Percentiles rank a stretch among this genome's conserved stretches.
Evolutionary conservation across 768 basidiomycete species (phyloP).

Genomic region (Gloeophyllum trabeum): DNA sequence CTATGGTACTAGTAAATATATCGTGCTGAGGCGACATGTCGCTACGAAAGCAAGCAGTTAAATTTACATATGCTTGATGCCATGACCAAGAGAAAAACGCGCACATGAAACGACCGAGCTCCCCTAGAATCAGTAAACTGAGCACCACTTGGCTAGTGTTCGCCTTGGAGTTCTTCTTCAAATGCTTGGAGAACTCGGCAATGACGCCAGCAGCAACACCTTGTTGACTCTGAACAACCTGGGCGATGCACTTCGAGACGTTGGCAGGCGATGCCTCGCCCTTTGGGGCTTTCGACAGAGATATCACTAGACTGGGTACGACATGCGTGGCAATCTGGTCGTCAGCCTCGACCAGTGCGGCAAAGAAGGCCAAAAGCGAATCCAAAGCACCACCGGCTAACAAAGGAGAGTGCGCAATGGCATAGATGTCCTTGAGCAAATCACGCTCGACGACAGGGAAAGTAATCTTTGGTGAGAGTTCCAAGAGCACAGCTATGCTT

Average conservation of each 20-base stretch:
- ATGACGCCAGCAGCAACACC: slow-evolving; percentile 74
- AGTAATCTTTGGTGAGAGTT: slow-evolving; percentile 50
- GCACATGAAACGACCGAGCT: slow-evolving; percentile 86
- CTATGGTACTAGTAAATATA: slow-evolving; percentile 66
- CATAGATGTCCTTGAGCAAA: slow-evolving; percentile 52
- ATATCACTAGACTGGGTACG: slow-evolving; percentile 61
- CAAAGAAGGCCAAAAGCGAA: slow-evolving; percentile 73
- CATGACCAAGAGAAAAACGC: slow-evolving; percentile 15
- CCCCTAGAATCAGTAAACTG: slow-evolving; percentile 82
- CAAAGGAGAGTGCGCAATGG: slow-evolving; percentile 67
- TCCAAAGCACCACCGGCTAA: slow-evolving; percentile 73
- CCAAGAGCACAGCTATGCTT: slow-evolving; percentile 56
- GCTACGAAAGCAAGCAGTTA: slow-evolving; percentile 26
- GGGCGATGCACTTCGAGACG: slow-evolving; percentile 78
- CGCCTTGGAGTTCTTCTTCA: slow-evolving; percentile 59
- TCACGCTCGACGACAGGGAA: slow-evolving; percentile 74
- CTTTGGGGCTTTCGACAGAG: slow-evolving; percentile 54
- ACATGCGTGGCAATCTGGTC: slow-evolving; percentile 73
- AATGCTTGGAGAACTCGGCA: slow-evolving; percentile 69
- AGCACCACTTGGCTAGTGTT: slow-evolving; percentile 63
- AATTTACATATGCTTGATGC: too few relatives aligned
- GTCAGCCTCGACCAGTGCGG: slow-evolving; percentile 74
- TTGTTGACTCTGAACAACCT: slow-evolving; percentile 63
- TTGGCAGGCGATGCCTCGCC: slow-evolving; percentile 48
- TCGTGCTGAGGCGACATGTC: slow-evolving; percentile 78